A percentile compares a stretch with the other conserved stretches of the same genome.
Conservation (phyloP, 495 filamentous ascomycete species). For the Ascobolus immersus region DNA sequence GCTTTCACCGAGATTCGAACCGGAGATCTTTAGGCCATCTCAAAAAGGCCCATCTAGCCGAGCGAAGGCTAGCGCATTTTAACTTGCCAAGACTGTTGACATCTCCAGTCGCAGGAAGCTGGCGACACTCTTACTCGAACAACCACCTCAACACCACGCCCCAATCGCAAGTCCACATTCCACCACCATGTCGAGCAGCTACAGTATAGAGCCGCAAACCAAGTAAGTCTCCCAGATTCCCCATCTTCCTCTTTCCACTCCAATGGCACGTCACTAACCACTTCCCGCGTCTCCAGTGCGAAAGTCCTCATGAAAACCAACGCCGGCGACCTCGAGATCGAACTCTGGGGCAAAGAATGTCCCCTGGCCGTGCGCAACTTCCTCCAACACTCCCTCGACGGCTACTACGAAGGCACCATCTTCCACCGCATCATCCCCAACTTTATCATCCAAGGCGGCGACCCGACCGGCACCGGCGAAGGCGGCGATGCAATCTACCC, state of each 20-base stretch:
- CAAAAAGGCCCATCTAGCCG: no score
- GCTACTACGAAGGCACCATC: conserved; percentile 74
- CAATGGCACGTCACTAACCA: background rate
- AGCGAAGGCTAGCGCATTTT: no score
- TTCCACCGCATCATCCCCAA: conserved; percentile 83
- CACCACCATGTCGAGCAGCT: conserved; percentile 49
- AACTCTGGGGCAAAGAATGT: conserved; percentile 81
- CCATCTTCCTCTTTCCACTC: background rate
- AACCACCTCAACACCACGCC: background rate
- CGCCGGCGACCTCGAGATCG: conserved; percentile 60
- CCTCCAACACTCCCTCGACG: conserved; percentile 78
- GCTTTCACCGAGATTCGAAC: no score
- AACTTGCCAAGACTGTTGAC: no score
- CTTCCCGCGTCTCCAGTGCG: conserved; percentile 33
- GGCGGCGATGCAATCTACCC: conserved; percentile 83
- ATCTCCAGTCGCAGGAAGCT: no score
- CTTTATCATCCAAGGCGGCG: conserved; percentile 84
- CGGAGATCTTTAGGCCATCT: no score
- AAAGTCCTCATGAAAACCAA: conserved; percentile 77
- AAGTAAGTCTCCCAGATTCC: conserved; percentile 7
- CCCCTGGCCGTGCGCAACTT: conserved; percentile 86
- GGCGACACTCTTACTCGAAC: no score
- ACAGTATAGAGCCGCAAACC: conserved; percentile 71
- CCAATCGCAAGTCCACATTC: background rate
- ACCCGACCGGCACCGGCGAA: conserved; percentile 59